phyloP scores from a whole-genome alignment of 2,329 filamentous ascomycete species.

The Aspergillus bombycis region DNA sequence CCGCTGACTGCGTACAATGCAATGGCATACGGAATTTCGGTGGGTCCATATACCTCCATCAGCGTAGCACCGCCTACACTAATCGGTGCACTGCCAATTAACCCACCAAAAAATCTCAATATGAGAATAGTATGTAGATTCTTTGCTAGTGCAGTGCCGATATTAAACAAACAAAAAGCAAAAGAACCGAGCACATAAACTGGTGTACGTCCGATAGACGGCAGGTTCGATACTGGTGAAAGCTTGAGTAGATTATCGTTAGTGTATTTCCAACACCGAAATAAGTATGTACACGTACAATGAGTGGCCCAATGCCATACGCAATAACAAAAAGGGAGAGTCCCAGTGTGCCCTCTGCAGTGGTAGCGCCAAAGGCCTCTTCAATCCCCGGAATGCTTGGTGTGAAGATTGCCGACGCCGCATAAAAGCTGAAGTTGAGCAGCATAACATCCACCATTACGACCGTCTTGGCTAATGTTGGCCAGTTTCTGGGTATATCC shows the following conservation, averaged over 20 bases:
- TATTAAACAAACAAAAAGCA: conserved; percentile 18
- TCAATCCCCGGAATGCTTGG: conserved; percentile 54
- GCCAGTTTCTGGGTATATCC: conserved; percentile 6
- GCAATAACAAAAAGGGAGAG: conserved; percentile 67
- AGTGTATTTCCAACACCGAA: neutral
- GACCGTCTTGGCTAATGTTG: neutral
- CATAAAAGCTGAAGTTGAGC: conserved; percentile 19
- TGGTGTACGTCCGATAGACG: conserved; percentile 16
- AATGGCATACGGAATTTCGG: conserved; percentile 7
- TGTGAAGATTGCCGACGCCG: conserved; percentile 49
- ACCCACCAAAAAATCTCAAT: conserved; percentile 12
- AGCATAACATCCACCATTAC: conserved; percentile 7
- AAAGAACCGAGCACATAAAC: conserved; percentile 16
- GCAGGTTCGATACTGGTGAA: conserved; percentile 15
- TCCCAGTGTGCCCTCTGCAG: conserved; percentile 58
- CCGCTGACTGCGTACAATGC: conserved; percentile 14
- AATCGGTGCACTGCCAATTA: conserved; percentile 8
- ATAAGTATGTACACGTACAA: conserved; percentile 3
- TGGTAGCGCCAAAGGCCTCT: conserved; percentile 56
- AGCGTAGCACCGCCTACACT: conserved; percentile 12
- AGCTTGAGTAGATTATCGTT: neutral
- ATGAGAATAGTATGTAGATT: conserved; percentile 17
- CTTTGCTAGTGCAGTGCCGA: conserved; percentile 15
- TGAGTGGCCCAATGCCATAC: conserved; percentile 32
- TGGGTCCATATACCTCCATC: conserved; percentile 10